Percentiles rank a stretch among this genome's conserved stretches.
phyloP scores from a whole-genome alignment of 106 monocot species.

The Amphibolis antarctica region DNA sequence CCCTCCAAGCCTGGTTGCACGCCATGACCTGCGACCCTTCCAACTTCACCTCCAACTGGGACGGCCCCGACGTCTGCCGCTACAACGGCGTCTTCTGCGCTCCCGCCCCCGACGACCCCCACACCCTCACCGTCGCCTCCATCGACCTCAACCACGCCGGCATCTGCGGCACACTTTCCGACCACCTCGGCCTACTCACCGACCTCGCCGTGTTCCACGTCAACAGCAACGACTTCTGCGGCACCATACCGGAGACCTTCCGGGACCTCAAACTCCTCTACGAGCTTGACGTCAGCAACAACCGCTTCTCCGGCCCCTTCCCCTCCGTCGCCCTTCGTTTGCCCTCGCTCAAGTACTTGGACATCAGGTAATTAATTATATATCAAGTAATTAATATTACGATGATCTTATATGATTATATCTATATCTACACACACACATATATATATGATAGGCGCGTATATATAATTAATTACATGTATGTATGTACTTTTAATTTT shows the following conservation, averaged over 20 bases:
- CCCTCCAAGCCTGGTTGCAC: too few species aligned
- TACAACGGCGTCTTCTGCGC: too few species aligned
- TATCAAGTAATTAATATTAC: too few species aligned
- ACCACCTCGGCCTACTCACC: conserved; percentile 3
- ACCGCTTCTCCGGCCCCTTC: conserved; percentile 11
- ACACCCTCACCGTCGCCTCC: conserved; percentile 2
- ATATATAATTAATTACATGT: too few species aligned
- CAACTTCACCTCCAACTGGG: too few species aligned
- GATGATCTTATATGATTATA: too few species aligned
- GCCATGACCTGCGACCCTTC: too few species aligned
- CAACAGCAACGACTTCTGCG: conserved; percentile 11
- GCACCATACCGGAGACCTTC: conserved; percentile 8
- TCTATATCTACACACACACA: too few species aligned
- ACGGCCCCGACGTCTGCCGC: too few species aligned
- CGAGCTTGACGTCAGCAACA: conserved; percentile 34
- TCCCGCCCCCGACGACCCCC: too few species aligned
- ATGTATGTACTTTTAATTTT: too few species aligned
- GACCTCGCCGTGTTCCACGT: conserved; percentile 10
- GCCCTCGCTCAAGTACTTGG: conserved; percentile 11
- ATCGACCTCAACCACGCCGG: conserved; percentile 13
- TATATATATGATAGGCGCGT: too few species aligned
- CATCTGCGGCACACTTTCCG: conserved; percentile 7
- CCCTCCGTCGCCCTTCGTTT: conserved; percentile 16
- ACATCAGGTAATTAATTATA: neutral
- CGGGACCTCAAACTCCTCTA: conserved; percentile 6